Percentiles rank a stretch among this genome's conserved stretches.
These are phyloP conservation scores for Vigna mungo DNA, from an alignment of 306 rosid species.

Conservation along the genomic window DNA sequence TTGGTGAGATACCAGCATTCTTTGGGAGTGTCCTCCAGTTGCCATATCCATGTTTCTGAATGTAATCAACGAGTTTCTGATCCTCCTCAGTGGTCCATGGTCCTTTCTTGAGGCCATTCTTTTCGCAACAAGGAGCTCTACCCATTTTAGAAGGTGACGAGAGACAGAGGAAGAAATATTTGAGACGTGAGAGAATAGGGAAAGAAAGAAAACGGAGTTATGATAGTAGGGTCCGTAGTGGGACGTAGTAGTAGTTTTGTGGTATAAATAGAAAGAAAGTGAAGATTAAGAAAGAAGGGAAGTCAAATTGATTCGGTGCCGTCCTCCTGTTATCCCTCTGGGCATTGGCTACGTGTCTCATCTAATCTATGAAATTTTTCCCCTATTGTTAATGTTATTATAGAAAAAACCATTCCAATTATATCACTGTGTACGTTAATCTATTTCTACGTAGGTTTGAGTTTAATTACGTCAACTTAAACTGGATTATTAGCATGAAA, in stretches of 20 bases:
- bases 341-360: slow-evolving; percentile 68
- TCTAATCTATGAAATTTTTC: slow-evolving; percentile 9
- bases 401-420: background rate
- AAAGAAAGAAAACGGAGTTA: slow-evolving; percentile 19
- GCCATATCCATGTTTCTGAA: slow-evolving; percentile 87
- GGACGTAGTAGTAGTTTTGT: slow-evolving; percentile 35
- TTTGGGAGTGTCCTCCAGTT: slow-evolving; percentile 97
- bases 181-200: slow-evolving; percentile 11
- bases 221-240: slow-evolving; percentile 56
- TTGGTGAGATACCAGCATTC: slow-evolving; percentile 76
- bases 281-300: slow-evolving; percentile 4
- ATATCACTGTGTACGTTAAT: background rate
- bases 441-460: background rate
- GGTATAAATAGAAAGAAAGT: slow-evolving; percentile 62
- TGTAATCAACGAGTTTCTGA: slow-evolving; percentile 74
- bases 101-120: slow-evolving; percentile 90
- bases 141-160: slow-evolving; percentile 60
- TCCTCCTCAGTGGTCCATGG: slow-evolving; percentile 98
- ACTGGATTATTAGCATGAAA: background rate
- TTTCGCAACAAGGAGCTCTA: slow-evolving; percentile 95
- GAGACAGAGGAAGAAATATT: slow-evolving; percentile 4
- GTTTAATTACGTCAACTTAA: background rate
- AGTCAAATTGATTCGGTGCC: slow-evolving; percentile 91
- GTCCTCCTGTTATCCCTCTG: slow-evolving; percentile 56
- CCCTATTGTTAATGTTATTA: background rate